These are phyloP conservation scores for Aegilops longissima DNA, from an alignment of 176 grass and related monocot species.

Conservation along the genomic window DNA sequence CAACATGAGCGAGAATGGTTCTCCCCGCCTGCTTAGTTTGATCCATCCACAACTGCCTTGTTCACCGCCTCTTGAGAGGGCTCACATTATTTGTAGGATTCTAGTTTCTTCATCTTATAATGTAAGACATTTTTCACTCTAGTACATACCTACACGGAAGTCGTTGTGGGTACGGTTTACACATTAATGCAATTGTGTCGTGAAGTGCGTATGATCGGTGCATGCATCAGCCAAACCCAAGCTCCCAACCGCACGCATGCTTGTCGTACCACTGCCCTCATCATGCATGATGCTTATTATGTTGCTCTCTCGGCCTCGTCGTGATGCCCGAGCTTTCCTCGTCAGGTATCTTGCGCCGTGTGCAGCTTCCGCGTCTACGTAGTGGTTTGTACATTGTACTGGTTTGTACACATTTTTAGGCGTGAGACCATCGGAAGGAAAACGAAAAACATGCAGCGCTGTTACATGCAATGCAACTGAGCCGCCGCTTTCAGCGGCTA, in stretches of 20 bases:
- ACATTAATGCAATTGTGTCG: not conserved
- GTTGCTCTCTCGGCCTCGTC: not conserved
- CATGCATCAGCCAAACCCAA: not conserved
- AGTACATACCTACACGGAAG: not conserved
- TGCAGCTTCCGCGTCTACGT: not conserved
- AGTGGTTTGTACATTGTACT: not conserved
- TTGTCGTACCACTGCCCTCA: not conserved
- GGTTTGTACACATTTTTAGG: no score
- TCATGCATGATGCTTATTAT: not conserved
- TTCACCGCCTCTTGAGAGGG: no score
- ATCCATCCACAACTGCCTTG: no score
- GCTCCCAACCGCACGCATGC: not conserved
- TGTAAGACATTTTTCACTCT: no score
- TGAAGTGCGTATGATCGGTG: not conserved
- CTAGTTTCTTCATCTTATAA: not conserved
- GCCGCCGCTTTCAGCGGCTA: not conserved
- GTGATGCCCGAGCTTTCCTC: not conserved
- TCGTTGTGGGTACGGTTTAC: not conserved
- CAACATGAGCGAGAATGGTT: no score
- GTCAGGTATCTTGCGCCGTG: not conserved
- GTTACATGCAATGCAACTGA: not conserved
- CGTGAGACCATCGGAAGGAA: not conserved
- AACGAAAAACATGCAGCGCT: not conserved
- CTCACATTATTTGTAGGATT: not conserved
- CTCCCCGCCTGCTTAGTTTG: no score